Evolutionary conservation across 345 rosid species (phyloP).

Genomic region (Barbarea vulgaris): DNA sequence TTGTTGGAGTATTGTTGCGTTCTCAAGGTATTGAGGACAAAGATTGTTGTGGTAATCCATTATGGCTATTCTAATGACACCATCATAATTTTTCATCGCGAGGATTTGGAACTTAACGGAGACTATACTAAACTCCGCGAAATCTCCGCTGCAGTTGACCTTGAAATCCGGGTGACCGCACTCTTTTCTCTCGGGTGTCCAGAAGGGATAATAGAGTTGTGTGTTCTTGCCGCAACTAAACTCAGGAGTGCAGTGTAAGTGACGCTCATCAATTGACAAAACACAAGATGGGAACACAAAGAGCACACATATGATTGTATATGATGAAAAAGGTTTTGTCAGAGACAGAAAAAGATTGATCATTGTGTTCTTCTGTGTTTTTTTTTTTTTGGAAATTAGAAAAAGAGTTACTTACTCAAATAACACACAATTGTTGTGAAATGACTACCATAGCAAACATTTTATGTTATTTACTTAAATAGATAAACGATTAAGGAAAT

Average conservation of each 20-base stretch:
- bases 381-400: background rate
- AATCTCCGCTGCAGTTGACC: constrained; percentile 22
- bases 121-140: constrained; percentile 22
- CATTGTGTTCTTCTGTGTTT: constrained; percentile 24
- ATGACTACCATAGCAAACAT: too few species aligned
- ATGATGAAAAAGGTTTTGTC: background rate
- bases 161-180: constrained; percentile 46
- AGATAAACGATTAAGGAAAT: too few species aligned
- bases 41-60: constrained; percentile 32
- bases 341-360: background rate
- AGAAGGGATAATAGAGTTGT: constrained; percentile 44
- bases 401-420: too few species aligned
- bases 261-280: constrained; percentile 19
- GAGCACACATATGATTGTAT: constrained; percentile 11
- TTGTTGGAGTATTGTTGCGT: constrained; percentile 2
- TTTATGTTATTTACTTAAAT: too few species aligned
- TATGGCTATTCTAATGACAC: constrained; percentile 29
- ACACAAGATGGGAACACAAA: constrained; percentile 10
- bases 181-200: constrained; percentile 20
- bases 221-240: constrained; percentile 4
- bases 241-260: accelerated
- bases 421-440: too few species aligned
- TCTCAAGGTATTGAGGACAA: constrained; percentile 32
- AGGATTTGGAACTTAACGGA: constrained; percentile 40
- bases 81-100: background rate